These are phyloP conservation scores for Claviceps humidiphila DNA, from an alignment of 2,329 filamentous ascomycete genomes.

Conservation along the genomic window DNA sequence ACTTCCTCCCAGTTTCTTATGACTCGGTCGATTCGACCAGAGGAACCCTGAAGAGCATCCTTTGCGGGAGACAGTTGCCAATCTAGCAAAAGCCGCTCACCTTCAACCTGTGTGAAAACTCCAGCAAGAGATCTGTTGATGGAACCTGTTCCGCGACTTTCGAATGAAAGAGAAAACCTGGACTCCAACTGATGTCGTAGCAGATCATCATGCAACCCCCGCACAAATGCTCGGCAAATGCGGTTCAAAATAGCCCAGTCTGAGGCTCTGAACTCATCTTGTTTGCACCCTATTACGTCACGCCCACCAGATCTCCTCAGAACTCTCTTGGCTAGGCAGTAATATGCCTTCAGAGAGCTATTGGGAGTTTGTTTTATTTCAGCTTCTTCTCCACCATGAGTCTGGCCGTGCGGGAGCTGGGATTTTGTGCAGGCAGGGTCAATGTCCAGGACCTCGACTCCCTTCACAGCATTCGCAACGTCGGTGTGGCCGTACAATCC, in stretches of 20 bases:
- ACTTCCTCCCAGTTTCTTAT: conserved; percentile 34
- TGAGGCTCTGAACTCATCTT: conserved; percentile 24
- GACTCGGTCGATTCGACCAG: conserved; percentile 18
- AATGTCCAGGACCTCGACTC: neutral
- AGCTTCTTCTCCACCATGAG: conserved; percentile 12
- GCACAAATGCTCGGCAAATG: conserved; percentile 39
- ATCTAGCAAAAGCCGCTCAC: conserved; percentile 36
- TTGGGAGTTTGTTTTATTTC: conserved; percentile 29
- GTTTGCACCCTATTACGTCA: conserved; percentile 36
- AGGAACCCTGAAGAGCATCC: conserved; percentile 9
- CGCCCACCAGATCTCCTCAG: conserved; percentile 34
- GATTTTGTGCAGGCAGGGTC: conserved; percentile 5
- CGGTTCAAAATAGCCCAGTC: conserved; percentile 38
- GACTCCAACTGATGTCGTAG: conserved; percentile 31
- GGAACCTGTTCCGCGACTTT: conserved; percentile 12
- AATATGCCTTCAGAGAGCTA: conserved; percentile 33
- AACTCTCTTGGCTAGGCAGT: conserved; percentile 33
- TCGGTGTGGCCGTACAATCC: conserved; percentile 9
- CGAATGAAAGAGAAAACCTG: conserved; percentile 34
- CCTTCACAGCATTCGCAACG: conserved; percentile 1
- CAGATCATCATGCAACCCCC: conserved; percentile 34
- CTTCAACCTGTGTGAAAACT: conserved; percentile 40
- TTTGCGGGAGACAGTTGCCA: conserved; percentile 15
- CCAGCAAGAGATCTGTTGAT: conserved; percentile 38
- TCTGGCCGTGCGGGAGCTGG: neutral